Evolutionary conservation across 1,284 basidiomycete species (phyloP), one percentile per base, ranked within the genome.

Genomic region (Tilletia caries): DNA sequence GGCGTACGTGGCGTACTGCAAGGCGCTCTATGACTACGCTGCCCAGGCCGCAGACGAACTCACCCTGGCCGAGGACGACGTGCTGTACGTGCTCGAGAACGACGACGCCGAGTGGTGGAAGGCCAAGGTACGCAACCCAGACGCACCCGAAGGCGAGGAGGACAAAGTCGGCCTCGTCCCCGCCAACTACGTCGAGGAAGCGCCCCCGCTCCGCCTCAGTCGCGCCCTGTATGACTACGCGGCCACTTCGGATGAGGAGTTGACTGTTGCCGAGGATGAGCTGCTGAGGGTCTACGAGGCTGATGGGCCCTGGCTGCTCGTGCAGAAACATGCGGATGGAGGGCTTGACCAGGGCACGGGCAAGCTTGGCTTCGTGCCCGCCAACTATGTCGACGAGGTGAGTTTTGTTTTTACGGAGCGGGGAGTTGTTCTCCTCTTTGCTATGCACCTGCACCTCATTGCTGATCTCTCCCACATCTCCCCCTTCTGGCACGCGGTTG

Each of bases 71-170:
- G 82, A 83, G 66, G 82, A 82, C 69, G 81, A 80, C 66, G 69
- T 71, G 32, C 74, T 83, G 67, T 83, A 82, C 73, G 73, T 83
- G 27, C 73, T 82, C 70, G 81, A 82, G 54, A 73, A 77, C 50
- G 75, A 79, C 68, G 82, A 83, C 52, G 71, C 76, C 25, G 79
- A 79, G 46, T 83, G 82, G 82, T 82, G 76, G 76, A 80, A 79
- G 64, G 82, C 79, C 67, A 80, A 79, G 68, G 71, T 78, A 18
- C 72, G 76, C 41, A 67, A 70, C 15, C 44, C 71, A 1, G 75
- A 71, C 50, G 62, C 66, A 18, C 74, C 75, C 33, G 66, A 73
- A 33, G 67, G 43, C 34, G 66, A 37, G 15, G 66, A 50, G 25
- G 66, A 43, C 12, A 18, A 33, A 3, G 73, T 76, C 15, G 81